Conservation (phyloP, 495 filamentous ascomycete genomes). For the Chaetomium fimeti region DNA sequence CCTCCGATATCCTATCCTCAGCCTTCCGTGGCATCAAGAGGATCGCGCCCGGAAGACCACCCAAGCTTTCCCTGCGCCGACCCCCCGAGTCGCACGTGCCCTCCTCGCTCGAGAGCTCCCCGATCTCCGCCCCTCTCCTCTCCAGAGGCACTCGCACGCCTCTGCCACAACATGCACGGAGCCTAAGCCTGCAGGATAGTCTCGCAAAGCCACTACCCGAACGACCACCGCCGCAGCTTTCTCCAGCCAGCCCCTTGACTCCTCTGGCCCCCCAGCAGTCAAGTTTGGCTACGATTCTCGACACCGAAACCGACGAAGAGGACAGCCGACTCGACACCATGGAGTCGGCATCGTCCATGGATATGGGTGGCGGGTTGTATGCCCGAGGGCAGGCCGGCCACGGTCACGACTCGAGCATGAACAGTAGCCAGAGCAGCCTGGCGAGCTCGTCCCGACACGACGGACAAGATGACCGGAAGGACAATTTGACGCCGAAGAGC, state of each 20-base stretch:
- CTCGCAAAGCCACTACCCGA: conserved; percentile 54
- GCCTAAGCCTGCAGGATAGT: conserved; percentile 50
- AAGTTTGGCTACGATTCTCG: conserved; percentile 33
- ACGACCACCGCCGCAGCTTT: conserved; percentile 44
- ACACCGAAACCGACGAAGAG: conserved; percentile 32
- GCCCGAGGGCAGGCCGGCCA: conserved; percentile 27
- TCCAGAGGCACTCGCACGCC: conserved; percentile 24
- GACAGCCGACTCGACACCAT: conserved; percentile 57
- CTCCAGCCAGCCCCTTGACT: conserved; percentile 39
- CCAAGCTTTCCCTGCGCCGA: conserved; percentile 35
- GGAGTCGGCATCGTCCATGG: conserved; percentile 58
- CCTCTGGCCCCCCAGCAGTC: conserved; percentile 29
- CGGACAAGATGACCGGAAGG: conserved; percentile 46
- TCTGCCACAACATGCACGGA: conserved; percentile 47
- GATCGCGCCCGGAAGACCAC: conserved; percentile 41
- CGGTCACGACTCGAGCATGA: conserved; percentile 38
- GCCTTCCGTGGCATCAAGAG: conserved; percentile 53
- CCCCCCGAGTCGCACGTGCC: conserved; percentile 28
- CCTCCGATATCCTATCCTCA: conserved; percentile 47
- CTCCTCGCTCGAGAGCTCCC: conserved; percentile 26
- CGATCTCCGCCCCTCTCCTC: conserved; percentile 33
- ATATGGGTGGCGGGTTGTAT: conserved; percentile 32
- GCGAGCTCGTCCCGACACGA: conserved; percentile 41
- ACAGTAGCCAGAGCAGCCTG: conserved; percentile 59
- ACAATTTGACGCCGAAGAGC: conserved; percentile 51